Evolutionary conservation across 2,329 filamentous ascomycete species (phyloP), one percentile per base, ranked within the genome.

Genomic region (Sphaerostilbella broomeana): DNA sequence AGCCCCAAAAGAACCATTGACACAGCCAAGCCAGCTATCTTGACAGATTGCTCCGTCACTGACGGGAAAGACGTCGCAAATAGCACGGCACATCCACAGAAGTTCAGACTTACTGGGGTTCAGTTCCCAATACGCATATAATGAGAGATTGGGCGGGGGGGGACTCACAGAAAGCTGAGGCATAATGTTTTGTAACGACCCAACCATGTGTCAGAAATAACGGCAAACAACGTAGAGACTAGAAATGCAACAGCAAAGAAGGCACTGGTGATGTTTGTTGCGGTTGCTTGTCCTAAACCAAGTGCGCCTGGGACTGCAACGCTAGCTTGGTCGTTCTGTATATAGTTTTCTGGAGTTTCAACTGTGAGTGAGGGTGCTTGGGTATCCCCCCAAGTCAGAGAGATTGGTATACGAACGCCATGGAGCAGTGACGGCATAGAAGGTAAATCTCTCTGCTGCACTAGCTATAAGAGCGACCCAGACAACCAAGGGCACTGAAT

Each of bases 101-200:
- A 58, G 52, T 75, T 75, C 26, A 77, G 29, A 64, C 27, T 30
- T 8, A 11, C 43, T 8, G 22, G 7, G 12, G 12, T 25, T 25
- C 12, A 25, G 22, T 12, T 25, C 12, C 22, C 22, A 25, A 12
- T 25, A 12, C 7, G 7, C 22, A 25, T 8, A 25, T 12, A 25
- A 8, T 8, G 22, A 25, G 7, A 25, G 22, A 12, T n/a, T n/a
- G n/a, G n/a, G n/a, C n/a, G n/a, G n/a, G n/a, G n/a, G 9, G 15
- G 5, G 13, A 17, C 47, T 24, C 41, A 54, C 49, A 42, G 34
- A 12, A 55, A 43, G 15, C 47, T 73, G 37, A 68, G 54, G 26
- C 73, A 55, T 30, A 81, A 74, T 3, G 77, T 75, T 54, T 73
- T 76, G 59, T 73, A 79, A 49, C 77, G 73, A 39, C 77, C 77